Evolutionary conservation across 1,139 yeast species (phyloP), one percentile per base, ranked within the genome.

Genomic region (Pichia kudriavzevii): DNA sequence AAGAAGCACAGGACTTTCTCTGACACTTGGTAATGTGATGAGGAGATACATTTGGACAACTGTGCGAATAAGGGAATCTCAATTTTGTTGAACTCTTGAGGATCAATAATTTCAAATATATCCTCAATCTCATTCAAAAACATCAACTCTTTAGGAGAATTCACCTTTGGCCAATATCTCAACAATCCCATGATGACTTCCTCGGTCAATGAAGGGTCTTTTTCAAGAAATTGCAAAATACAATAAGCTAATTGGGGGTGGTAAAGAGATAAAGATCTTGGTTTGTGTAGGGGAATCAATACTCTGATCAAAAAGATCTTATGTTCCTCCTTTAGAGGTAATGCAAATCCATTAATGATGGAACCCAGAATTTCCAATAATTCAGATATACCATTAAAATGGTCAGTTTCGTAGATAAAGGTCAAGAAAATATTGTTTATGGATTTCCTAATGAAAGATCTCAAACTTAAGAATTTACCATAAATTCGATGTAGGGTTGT

Each of bases 191-290:
- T 79, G 22, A 91, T 75, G 18, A 91, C 97, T 56, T 88, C 97
- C 58, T 88, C 97, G 2, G 97, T 91, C 50, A 91, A 67, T 11
- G 74, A 50, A 2, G 95, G 94, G 56, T 91, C 98, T 59, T 91
- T 91, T 52, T 91, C 98, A 52, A 91, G 66, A 59, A 91, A 91
- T 62, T 91, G 99, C 12, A 93, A 94, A 38, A 93, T 83, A 63
- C 99, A 91, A 60, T 91, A 91, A 10, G 97, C 95, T 49, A 91
- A 68, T 60, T 93, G 98, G 27, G 98, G 95, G 57, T 91, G 98
- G 58, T 88, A 91, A 45, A 88, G 65, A 10, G 94, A 79, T 41
- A 91, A 66, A 37, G 94, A 75, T 54, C 88, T 79, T 10, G 85
- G 94, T 58, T 93, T 91, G 60, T 91, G 99, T 57, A 91, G 65